phyloP scores from a whole-genome alignment of 164 flowering plant species.

The Dillenia turbinata region DNA sequence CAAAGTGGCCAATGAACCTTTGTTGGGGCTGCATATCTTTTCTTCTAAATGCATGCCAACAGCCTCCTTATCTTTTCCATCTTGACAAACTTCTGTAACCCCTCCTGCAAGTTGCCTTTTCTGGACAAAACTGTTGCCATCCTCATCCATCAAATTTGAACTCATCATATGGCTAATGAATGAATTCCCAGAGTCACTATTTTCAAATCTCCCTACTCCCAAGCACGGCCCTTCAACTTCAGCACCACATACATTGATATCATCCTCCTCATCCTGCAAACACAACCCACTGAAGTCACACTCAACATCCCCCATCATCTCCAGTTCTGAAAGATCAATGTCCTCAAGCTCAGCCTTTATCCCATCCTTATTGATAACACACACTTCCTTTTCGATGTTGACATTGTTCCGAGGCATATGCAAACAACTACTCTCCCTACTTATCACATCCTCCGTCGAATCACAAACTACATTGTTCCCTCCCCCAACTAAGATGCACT shows the following conservation, averaged over 20 bases:
- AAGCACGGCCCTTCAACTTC: constrained; percentile 2
- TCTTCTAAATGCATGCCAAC: constrained; percentile 9
- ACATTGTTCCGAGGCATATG: neutral
- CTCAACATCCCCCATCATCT: neutral
- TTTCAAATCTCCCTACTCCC: constrained; percentile 1
- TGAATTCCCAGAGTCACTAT: constrained; percentile 3
- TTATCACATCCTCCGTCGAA: neutral
- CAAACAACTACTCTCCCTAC: neutral
- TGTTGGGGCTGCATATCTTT: constrained; percentile 6
- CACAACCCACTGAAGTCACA: constrained; percentile 1
- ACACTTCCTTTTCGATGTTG: neutral
- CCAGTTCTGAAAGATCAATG: constrained; percentile 1
- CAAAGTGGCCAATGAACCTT: constrained; percentile 15
- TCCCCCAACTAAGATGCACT: too few relatives aligned
- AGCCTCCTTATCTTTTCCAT: constrained; percentile 17
- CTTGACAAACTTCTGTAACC: neutral
- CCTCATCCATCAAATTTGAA: constrained; percentile 4
- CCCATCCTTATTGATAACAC: constrained; percentile 2
- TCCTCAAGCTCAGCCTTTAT: neutral
- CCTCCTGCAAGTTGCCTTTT: neutral
- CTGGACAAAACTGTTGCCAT: neutral
- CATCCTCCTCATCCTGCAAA: constrained; percentile 6
- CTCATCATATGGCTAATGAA: constrained; percentile 2
- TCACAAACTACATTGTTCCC: too few relatives aligned
- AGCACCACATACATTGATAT: constrained; percentile 3